A percentile compares a stretch with the other conserved stretches of the same genome.
Conservation (phyloP, 805 yeast genomes). For the Jamesozyma rosinii region DNA sequence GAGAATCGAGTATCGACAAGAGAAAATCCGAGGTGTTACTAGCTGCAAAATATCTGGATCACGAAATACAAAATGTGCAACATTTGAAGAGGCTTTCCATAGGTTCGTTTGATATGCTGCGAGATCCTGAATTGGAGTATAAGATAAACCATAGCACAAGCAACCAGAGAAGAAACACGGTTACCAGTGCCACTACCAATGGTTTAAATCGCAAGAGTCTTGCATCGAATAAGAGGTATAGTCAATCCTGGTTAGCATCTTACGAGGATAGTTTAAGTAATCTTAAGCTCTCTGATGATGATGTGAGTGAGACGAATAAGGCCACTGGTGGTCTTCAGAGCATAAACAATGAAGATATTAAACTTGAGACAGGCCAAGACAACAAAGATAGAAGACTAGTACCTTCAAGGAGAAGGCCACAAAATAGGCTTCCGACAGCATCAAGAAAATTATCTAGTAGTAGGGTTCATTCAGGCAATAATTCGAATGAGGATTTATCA, state of each 20-base stretch:
- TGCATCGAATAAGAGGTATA: background rate
- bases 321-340: too few species aligned
- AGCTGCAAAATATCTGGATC: conserved; percentile 69
- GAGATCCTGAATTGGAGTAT: conserved; percentile 61
- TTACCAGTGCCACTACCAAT: background rate
- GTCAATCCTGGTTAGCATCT: background rate
- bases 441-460: background rate
- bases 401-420: background rate
- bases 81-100: conserved; percentile 67
- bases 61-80: conserved; percentile 61
- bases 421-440: background rate
- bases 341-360: too few species aligned
- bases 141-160: background rate
- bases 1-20: conserved; percentile 13
- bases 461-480: background rate
- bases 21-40: conserved; percentile 38
- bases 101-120: conserved; percentile 39
- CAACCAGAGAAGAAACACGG: background rate
- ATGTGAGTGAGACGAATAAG: too few species aligned
- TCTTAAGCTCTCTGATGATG: background rate
- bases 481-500: conserved; percentile 17
- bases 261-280: background rate
- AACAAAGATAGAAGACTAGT: background rate
- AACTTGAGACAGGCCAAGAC: background rate
- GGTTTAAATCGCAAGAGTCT: background rate